Base-by-base conservation (phyloP, 2,329 filamentous ascomycete species). In the Alternaria burnsii region DNA sequence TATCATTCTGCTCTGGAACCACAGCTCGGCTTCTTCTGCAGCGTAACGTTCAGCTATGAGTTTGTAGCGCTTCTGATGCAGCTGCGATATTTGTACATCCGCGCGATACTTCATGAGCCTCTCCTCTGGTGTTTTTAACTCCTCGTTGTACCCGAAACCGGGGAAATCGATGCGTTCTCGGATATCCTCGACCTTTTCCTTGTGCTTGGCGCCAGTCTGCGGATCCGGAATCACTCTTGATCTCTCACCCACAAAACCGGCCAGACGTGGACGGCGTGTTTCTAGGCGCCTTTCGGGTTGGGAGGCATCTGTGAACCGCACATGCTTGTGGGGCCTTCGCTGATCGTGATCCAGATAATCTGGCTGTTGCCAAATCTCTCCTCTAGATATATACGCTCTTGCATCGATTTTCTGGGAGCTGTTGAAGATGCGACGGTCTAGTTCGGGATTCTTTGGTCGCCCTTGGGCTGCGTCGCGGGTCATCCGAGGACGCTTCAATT, bases 171-270 rank as follows among this genome's bases (percentile, higher is more conserved):
- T 16, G 28, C 18, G 28, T 18, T 34, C 28, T 48, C 28, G 28
- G 14, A 34, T 11, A 16, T 34, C 28, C 9, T 22, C 28, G 14
- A 26, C 4, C 18, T 22, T 34, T 2, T 2, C 18, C 28, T 48
- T 48, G n/a, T 5, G n/a, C 28, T 30, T 48, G 12, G 44, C 28
- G 18, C 6, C n/a, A 22, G 5, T 22, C 4, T 48, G 28, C 18
- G 28, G 28, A 22, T 14, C 12, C 2, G 28, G 7, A 5, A 1
- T 24, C 3, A 8, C 42, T 14, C 28, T 28, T 24, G 7, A 44
- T 1, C 16, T 28, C 8, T n/a, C 6, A 10, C 7, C 14, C 3
- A 7, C 8, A 10, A n/a, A 7, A 0, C 3, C 14, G 4, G 14
- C 28, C 24, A 16, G 5, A 5, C 7, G 6, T 3, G 6, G 18